Percentiles rank a stretch among this genome's conserved stretches.
Conservation (phyloP, 805 yeast species). For the Barnettozyma pratensis region DNA sequence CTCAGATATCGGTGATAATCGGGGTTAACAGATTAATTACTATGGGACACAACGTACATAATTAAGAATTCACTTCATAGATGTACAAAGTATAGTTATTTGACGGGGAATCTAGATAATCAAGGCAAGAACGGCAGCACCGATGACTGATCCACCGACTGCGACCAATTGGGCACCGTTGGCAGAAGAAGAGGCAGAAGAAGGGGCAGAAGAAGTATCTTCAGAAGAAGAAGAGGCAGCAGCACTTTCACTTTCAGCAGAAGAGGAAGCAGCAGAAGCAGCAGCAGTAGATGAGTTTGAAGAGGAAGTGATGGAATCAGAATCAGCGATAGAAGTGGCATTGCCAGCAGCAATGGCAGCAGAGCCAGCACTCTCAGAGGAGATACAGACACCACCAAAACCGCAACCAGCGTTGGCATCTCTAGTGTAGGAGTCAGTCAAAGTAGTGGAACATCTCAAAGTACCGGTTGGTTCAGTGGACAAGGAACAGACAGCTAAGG, state of each 20-base stretch:
- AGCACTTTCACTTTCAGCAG: conserved; percentile 11
- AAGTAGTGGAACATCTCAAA: conserved; percentile 19
- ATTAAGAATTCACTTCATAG: no score
- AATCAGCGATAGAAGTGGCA: conserved; percentile 7
- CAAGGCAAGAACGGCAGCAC: conserved; percentile 6
- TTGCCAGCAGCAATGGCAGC: conserved; percentile 4
- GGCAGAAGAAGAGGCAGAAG: conserved; percentile 8
- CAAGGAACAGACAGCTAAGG: conserved; percentile 25
- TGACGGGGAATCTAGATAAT: neutral
- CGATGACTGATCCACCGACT: conserved; percentile 6
- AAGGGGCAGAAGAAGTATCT: neutral
- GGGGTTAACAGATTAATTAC: neutral
- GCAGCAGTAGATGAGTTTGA: conserved; percentile 7
- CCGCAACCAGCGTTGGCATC: conserved; percentile 16
- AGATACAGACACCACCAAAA: conserved; percentile 11
- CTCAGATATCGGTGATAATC: neutral
- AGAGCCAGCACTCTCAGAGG: neutral
- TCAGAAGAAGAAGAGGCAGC: conserved; percentile 2
- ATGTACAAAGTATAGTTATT: no score
- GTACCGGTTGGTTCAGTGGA: conserved; percentile 27
- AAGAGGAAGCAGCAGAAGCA: conserved; percentile 7
- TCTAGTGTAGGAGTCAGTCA: conserved; percentile 14
- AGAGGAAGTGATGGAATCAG: neutral
- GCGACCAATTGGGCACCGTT: conserved; percentile 5
- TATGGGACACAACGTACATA: no score